phyloP scores from a whole-genome alignment of 75 land plant species.

The Pinus taeda region DNA sequence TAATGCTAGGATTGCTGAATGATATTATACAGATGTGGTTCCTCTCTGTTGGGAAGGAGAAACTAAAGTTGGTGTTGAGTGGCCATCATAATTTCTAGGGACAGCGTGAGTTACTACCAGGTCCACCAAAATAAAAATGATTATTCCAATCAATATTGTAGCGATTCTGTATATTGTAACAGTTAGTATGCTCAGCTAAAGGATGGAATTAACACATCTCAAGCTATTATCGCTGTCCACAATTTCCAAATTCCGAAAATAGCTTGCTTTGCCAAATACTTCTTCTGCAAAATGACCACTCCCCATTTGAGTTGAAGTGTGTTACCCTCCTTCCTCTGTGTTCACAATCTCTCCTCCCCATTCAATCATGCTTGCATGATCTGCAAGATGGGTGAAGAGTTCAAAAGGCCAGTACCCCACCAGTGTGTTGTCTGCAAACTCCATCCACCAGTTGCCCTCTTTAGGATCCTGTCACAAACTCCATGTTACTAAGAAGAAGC shows the following conservation, averaged over 20 bases:
- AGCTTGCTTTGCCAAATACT: constrained; percentile 74
- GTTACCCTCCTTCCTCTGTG: constrained; percentile 31
- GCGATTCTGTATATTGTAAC: constrained; percentile 66
- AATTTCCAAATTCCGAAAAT: constrained; percentile 75
- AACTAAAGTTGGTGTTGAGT: too few species aligned
- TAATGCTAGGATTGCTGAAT: too few species aligned
- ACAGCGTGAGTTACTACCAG: constrained; percentile 75
- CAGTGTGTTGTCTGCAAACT: constrained; percentile 47
- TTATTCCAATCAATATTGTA: constrained; percentile 70
- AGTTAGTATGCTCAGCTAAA: constrained; percentile 74
- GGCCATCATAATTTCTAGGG: constrained; percentile 14
- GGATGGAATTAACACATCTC: constrained; percentile 31
- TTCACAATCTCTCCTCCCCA: constrained; percentile 82
- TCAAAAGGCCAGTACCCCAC: constrained; percentile 91
- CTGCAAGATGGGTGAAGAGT: constrained; percentile 64
- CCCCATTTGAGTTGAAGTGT: constrained; percentile 92
- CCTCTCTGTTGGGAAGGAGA: too few species aligned
- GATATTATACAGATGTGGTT: too few species aligned
- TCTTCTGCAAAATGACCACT: constrained; percentile 81
- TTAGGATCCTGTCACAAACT: constrained; percentile 66
- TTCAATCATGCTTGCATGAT: constrained; percentile 70
- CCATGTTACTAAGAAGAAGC: too few species aligned
- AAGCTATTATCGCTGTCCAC: constrained; percentile 66
- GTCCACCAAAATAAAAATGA: constrained; percentile 91
- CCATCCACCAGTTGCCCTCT: constrained; percentile 94